phyloP scores from a whole-genome alignment of 192 early-diverging fungal species.

The Rhizophagus sp. region DNA sequence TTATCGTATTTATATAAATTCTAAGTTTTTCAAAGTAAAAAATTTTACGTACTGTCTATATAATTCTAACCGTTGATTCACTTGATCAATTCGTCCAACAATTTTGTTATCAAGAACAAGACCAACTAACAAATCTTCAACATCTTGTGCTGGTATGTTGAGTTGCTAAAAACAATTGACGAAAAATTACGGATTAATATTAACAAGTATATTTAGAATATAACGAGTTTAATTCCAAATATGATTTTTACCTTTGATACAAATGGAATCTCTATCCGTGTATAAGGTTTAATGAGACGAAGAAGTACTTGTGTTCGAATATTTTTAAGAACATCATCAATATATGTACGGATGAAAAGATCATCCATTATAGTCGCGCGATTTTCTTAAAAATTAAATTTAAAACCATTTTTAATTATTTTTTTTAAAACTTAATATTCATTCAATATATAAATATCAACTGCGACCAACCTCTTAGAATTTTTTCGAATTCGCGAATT shows the following conservation, averaged over 20 bases:
- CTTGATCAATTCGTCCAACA: constrained; percentile 87
- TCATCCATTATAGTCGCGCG: constrained; percentile 81
- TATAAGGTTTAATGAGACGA: constrained; percentile 87
- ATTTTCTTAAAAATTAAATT: constrained; percentile 50
- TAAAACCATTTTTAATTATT: constrained; percentile 27
- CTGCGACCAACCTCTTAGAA: constrained; percentile 53
- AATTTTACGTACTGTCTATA: constrained; percentile 59
- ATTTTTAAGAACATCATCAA: constrained; percentile 89
- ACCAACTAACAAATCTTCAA: constrained; percentile 82
- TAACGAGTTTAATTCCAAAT: background rate
- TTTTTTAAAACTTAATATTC: constrained; percentile 46
- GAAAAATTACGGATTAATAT: background rate
- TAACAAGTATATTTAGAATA: background rate
- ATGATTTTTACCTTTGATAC: constrained; percentile 63
- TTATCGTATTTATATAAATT: background rate
- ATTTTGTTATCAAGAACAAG: constrained; percentile 91
- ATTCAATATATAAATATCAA: background rate
- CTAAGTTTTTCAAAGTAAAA: background rate
- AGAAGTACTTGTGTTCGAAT: constrained; percentile 92
- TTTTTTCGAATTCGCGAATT: constrained; percentile 86
- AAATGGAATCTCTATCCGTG: constrained; percentile 81
- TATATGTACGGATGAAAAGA: constrained; percentile 85
- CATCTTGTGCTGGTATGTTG: constrained; percentile 73
- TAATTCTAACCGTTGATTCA: constrained; percentile 75
- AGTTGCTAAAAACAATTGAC: constrained; percentile 55